These are phyloP conservation scores for Davidsoniella virescens DNA, from an alignment of 2,329 filamentous ascomycete species.

Conservation along the genomic window DNA sequence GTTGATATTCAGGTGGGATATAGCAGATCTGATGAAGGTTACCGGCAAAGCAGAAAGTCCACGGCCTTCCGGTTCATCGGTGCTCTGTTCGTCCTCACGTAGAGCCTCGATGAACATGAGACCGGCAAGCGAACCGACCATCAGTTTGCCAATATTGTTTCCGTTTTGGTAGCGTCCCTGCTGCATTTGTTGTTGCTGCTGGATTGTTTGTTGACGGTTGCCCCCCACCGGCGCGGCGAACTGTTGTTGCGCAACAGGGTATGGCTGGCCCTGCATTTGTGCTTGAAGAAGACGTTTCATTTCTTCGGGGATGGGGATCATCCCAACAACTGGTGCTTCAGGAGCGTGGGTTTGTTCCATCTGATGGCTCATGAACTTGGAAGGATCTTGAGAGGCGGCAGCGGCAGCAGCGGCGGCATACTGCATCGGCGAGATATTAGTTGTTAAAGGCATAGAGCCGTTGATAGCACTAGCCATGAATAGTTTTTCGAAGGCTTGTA, in stretches of 20 bases:
- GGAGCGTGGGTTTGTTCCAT: slow-evolving; percentile 29
- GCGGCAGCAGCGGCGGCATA: slow-evolving; percentile 21
- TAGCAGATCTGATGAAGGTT: slow-evolving; percentile 34
- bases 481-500: slow-evolving; percentile 62
- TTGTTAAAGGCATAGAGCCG: slow-evolving; percentile 38
- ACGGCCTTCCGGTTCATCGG: slow-evolving; percentile 45
- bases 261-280: slow-evolving; percentile 39
- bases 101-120: slow-evolving; percentile 83
- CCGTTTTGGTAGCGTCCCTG: slow-evolving; percentile 35
- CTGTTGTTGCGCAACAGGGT: slow-evolving; percentile 31
- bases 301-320: slow-evolving; percentile 51
- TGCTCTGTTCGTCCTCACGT: slow-evolving; percentile 46
- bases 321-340: slow-evolving; percentile 31
- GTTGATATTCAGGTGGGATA: slow-evolving; percentile 33
- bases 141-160: slow-evolving; percentile 55
- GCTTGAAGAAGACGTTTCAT: slow-evolving; percentile 47
- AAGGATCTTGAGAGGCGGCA: slow-evolving; percentile 16
- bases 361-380: slow-evolving; percentile 25
- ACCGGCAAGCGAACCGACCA: slow-evolving; percentile 83
- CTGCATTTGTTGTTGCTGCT: slow-evolving; percentile 23
- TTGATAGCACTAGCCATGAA: slow-evolving; percentile 63
- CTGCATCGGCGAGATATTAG: slow-evolving; percentile 36
- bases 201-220: slow-evolving; percentile 39
- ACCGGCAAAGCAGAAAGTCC: slow-evolving; percentile 51
- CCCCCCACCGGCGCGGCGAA: slow-evolving; percentile 29